Evolutionary conservation across 768 basidiomycete genomes (phyloP), one percentile per base, ranked within the genome.

Genomic region (Calvatia gigantea): DNA sequence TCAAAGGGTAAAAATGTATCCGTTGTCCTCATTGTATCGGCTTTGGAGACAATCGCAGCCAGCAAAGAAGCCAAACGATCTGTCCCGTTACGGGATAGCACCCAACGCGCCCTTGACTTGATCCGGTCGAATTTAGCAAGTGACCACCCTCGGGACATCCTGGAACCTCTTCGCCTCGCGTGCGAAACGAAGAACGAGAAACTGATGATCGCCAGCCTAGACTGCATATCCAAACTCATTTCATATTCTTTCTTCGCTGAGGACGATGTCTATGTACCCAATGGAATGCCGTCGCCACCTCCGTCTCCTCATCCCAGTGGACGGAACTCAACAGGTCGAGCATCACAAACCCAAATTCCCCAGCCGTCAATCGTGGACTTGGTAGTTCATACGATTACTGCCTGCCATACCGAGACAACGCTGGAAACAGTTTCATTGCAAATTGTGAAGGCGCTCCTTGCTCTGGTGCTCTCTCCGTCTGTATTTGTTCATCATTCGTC

Each of bases 191-290:
- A 86, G 49, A 90, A 80, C 60, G 94, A 98, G 68, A 93, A 93
- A 62, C 81, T 98, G 31, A 91, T 94, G 87, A 92, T 97, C 67
- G 91, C 94, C 15, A 96, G 95, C 63, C 75, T 99, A 68, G 97
- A 99, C 70, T 95, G 97, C 65, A 94, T 98, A 58, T 92, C 94
- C 53, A 99, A 99, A 71, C 83, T 99, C 61, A 91, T 98, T 59
- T 95, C 94, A 6, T 93, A 98, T 70, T 94, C 93, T 23, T 98
- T 98, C 81, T 98, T 98, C 65, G 82, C 84, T 39, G 95, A 97
- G 62, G 69, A 80, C 29, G 72, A 76, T 32, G 68, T 76, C 7
- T 29, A 69, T 47, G 54, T 70, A 27, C 61, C 71, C 51, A 67
- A 73, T 51, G 63, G 69, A 31, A 72, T 87, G 47, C 78, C 83